Base-by-base conservation (phyloP, 129 eudicot species). In the Flaveria brownii region DNA sequence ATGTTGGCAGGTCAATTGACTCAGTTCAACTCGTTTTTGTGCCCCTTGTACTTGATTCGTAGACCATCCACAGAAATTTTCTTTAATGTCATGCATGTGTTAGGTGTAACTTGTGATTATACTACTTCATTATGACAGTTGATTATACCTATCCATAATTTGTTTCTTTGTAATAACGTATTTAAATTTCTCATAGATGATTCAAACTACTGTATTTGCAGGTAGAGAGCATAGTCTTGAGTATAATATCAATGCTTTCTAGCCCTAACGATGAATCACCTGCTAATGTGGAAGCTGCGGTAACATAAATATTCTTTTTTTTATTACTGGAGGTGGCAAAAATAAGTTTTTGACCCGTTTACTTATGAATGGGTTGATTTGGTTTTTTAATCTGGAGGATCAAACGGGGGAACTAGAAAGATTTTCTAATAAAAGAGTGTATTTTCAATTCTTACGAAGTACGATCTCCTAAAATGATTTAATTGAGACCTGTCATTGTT, bases 281-380 rank as follows among this genome's bases (percentile, higher is more conserved):
- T 3, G 96, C 96, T 39, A 90, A 90, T 69, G 96, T 90, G 72
- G 96, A 90, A 68, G 98, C 98, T 26, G 98, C 98, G 84, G 96
- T 90, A 90, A 86, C 36, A 30, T 30, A 30, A 74, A 43, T 18
- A 20, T 63, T 30, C 14, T 30, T 5, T 26, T 5, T 26, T 61
- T 13, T 12, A 46, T 9, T 51, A 50, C 20, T 50, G n/a, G 42
- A 66, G 28, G 30, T 39, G 50, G 15, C 71, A 66, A 20, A 17
- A 17, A n/a, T 0, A n/a, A 64, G 41, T 36, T 36, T 36, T 36
- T 36, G 6, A 36, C 7, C 70, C 22, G 0, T 4, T 5, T 62
- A 13, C 68, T 62, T 61, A 25, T 62, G 68, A 57, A 62, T 62
- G 10, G 43, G 68, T 3, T 15, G 8, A 59, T 59, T 62, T 16